Base-by-base conservation (phyloP, 1,284 basidiomycete genomes). In the Cryptococcus sp. region DNA sequence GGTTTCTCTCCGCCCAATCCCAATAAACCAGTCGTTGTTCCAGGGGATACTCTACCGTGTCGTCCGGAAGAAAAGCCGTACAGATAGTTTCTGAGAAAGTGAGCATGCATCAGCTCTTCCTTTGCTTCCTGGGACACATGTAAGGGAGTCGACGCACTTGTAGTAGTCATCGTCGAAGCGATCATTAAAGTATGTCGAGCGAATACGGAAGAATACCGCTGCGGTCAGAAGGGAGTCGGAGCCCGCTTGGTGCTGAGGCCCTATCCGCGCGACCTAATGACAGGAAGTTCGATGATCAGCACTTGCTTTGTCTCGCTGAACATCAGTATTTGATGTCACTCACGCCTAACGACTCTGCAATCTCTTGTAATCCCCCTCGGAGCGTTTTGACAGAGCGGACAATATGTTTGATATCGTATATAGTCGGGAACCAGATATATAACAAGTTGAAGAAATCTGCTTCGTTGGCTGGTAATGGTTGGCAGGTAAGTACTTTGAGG, bases 331-430 rank as follows among this genome's bases (percentile, higher is more conserved):
- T 2, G 25, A 35, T 40, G 17, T 0, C 8, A 68, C 68, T 76
- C 80, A 74, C 78, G 88, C 93, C 74, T 88, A 91, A 52, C 90
- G 87, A 77, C 93, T 99, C 93, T 45, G 95, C 94, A 25, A 99
- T 90, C 68, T 99, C 93, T 78, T 98, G 93, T 58, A 99, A 80
- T 5, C 94, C 93, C 19, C 94, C 95, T 75, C 95, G 93, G 68
- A 97, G 82, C 41, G 86, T 86, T 78, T 95, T 95, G 84, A 90
- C 78, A 82, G 86, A 76, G 54, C 93, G 87, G 86, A 96, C 93
- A 75, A 99, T 86, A 80, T 90, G 94, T 80, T 99, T 99, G 83
- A 98, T 93, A 78, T 99, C 95, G 78, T 96, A 98, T 58, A 97
- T 88, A 58, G 88, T 89, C 0, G 95, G 95, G 80, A 99, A 99